These are phyloP conservation scores for Carallia pectinifolia DNA, from an alignment of 345 rosid genomes.

Conservation along the genomic window DNA sequence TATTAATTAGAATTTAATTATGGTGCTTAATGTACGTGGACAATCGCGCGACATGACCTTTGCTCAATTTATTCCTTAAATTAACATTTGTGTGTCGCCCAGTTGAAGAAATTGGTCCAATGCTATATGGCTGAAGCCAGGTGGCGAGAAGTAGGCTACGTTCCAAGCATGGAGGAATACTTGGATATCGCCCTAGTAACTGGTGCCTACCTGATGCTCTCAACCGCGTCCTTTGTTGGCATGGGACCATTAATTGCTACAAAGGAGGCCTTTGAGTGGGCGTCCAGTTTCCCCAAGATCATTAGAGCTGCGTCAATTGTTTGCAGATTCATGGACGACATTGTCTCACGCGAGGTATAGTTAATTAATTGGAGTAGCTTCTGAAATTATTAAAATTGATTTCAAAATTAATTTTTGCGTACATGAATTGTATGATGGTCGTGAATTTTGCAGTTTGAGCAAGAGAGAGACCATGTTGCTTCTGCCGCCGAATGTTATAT, in stretches of 20 bases:
- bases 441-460: slow-evolving; percentile 4
- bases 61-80: no score
- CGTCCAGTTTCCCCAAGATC: slow-evolving; percentile 4
- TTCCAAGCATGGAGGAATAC: slow-evolving; percentile 25
- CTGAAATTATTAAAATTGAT: not conserved
- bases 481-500: slow-evolving; percentile 7
- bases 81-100: no score
- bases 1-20: not conserved
- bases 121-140: slow-evolving; percentile 12
- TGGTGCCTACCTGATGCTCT: not conserved
- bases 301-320: slow-evolving; percentile 2
- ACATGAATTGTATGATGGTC: no score
- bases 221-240: slow-evolving; percentile 10
- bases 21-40: no score
- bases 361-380: not conserved
- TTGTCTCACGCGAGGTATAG: slow-evolving; percentile 21
- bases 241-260: slow-evolving; percentile 15
- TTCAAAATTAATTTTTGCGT: no score
- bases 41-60: not conserved
- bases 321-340: slow-evolving; percentile 24
- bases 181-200: not conserved
- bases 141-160: slow-evolving; percentile 2
- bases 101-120: slow-evolving; percentile 1
- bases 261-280: slow-evolving; percentile 14
- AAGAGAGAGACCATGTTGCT: slow-evolving; percentile 6